These are phyloP conservation scores for Chaetomium strumarium DNA, from an alignment of 2,329 filamentous ascomycete species.

Conservation along the genomic window DNA sequence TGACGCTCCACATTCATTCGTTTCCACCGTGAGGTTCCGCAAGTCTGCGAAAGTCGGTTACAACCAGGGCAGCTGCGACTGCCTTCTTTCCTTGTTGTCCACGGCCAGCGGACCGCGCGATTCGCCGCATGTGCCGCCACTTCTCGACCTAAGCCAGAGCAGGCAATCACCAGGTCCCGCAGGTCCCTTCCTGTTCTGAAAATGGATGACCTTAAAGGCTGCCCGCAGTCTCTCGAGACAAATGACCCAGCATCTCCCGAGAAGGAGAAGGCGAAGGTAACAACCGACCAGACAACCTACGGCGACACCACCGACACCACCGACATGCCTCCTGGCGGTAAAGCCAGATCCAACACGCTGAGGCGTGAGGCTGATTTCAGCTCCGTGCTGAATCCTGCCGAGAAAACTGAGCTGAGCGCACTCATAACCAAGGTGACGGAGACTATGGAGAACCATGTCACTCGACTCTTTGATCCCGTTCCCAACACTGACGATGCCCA, in stretches of 20 bases:
- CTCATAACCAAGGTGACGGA: conserved; percentile 50
- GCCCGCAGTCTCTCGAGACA: not conserved
- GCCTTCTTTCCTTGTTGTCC: not conserved
- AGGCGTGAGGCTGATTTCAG: conserved; percentile 48
- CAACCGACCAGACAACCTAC: conserved; percentile 2
- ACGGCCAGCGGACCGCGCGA: not conserved
- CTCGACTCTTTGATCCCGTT: conserved; percentile 46
- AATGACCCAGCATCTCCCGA: conserved; percentile 1
- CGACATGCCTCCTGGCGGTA: conserved; percentile 37
- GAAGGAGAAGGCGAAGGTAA: not conserved
- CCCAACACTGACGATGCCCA: conserved; percentile 24
- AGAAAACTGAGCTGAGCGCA: conserved; percentile 47
- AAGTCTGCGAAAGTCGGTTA: not conserved
- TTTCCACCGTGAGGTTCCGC: not conserved
- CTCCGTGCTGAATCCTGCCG: conserved; percentile 40
- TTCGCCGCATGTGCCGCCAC: not conserved
- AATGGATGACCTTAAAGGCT: conserved; percentile 9
- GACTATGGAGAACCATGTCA: conserved; percentile 48
- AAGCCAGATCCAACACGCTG: conserved; percentile 29
- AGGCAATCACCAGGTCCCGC: conserved; percentile 4
- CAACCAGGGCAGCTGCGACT: conserved; percentile 1
- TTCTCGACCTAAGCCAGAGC: not conserved
- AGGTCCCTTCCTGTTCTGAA: conserved; percentile 4
- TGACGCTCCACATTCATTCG: conserved; percentile 2
- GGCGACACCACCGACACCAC: conserved; percentile 9